A percentile compares a stretch with the other conserved stretches of the same genome.
These are phyloP conservation scores for Lumnitzera racemosa DNA, from an alignment of 345 rosid species.

Conservation along the genomic window DNA sequence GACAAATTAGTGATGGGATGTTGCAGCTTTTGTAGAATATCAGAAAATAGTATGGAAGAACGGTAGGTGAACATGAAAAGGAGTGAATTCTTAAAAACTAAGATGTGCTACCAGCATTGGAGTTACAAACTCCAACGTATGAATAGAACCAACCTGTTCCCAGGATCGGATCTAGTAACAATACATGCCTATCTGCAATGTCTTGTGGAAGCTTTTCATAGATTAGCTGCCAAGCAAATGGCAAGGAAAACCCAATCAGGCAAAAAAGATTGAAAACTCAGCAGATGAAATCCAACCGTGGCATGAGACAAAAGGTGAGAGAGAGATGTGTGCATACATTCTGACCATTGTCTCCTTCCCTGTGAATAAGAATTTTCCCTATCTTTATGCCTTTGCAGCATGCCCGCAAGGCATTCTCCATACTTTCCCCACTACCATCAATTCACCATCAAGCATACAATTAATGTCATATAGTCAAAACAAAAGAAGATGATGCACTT, in stretches of 20 bases:
- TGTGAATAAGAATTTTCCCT: conserved; percentile 91
- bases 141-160: conserved; percentile 67
- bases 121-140: too few species aligned
- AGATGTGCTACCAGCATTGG: too few species aligned
- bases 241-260: conserved; percentile 6
- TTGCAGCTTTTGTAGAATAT: too few species aligned
- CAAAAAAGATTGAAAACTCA: not conserved
- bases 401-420: conserved; percentile 98
- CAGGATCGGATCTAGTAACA: conserved; percentile 87
- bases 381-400: conserved; percentile 98
- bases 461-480: too few species aligned
- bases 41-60: too few species aligned
- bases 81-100: too few species aligned
- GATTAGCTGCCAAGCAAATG: conserved; percentile 48
- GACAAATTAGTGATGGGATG: conserved; percentile 1
- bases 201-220: conserved; percentile 89
- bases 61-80: too few species aligned
- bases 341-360: conserved; percentile 98
- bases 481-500: too few species aligned
- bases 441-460: not conserved
- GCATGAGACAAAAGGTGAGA: conserved; percentile 4
- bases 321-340: conserved; percentile 35
- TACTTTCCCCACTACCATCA: conserved; percentile 83
- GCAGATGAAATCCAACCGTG: not conserved
- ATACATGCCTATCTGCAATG: conserved; percentile 86